Base-by-base conservation (phyloP, 2,329 filamentous ascomycete genomes). In the Fusarium pininemorale region DNA sequence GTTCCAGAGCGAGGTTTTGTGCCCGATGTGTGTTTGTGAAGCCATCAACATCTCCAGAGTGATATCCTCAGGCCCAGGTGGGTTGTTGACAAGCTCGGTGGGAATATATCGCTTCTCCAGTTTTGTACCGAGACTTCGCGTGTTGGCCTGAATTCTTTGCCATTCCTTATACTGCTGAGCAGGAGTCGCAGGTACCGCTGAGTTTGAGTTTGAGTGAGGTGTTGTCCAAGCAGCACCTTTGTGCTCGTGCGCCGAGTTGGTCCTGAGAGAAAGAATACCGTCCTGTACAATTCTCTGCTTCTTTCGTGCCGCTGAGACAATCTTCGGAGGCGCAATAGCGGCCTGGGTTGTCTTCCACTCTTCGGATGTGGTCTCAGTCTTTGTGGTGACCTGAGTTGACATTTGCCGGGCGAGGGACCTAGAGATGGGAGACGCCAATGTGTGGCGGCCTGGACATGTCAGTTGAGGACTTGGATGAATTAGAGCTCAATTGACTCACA, bases 1-100 rank as follows among this genome's bases (percentile, higher is more conserved):
- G 84, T 99, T 97, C 96, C 96, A 99, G 56, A 95, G 88, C 70
- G 94, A 94, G 1, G 93, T 96, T 79, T 93, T 90, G 84, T 99
- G 96, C 72, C 96, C 96, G 82, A 98, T 91, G 84, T 98, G 95
- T 62, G 91, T 90, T 84, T 97, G 94, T 38, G 92, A 91, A 51
- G 95, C 94, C 87, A 98, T 92, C 72, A 99, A 90, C 70, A 98
- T 89, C 85, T 98, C 95, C 68, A 99, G 90, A 54, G 95, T 95
- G 70, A 98, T 89, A 79, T 98, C 93, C 81, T 92, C 87, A 30
- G 94, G 92, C 44, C 84, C 84, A 3, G 95, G 95, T 7, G 96
- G 95, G 80, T 94, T 88, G 66, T 84, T 86, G 72, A 95, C 85
- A 62, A 97, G 85, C 63, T 90, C 85, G 74, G 89, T 86, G 7